Conservation (phyloP, 140 eudicot genomes). For the Ambrosia hybrid region DNA sequence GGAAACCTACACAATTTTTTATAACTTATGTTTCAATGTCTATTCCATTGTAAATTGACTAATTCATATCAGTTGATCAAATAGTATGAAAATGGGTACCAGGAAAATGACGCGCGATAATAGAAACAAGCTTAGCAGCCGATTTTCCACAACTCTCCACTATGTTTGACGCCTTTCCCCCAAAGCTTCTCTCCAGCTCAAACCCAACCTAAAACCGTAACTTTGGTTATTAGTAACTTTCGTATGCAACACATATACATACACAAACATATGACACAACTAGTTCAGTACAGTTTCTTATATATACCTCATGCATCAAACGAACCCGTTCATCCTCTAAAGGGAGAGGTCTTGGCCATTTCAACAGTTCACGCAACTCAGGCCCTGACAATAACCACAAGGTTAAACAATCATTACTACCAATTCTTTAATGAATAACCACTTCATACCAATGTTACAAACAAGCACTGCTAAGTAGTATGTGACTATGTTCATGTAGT, state of each 20-base stretch:
- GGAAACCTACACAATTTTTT: constrained; percentile 58
- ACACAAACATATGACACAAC: background rate
- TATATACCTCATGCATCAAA: constrained; percentile 76
- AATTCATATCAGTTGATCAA: background rate
- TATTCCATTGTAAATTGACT: background rate
- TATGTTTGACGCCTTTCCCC: constrained; percentile 82
- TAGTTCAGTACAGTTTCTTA: background rate
- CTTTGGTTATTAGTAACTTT: constrained; percentile 5
- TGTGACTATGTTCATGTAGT: no score
- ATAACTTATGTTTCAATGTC: background rate
- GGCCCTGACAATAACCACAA: constrained; percentile 58
- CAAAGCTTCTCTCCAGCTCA: constrained; percentile 80
- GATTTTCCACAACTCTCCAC: constrained; percentile 75
- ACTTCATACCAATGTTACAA: background rate
- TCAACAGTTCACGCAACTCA: constrained; percentile 67
- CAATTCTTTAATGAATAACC: constrained; percentile 1
- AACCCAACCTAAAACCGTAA: constrained; percentile 61
- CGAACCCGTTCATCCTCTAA: constrained; percentile 93
- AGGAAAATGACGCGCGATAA: constrained; percentile 77
- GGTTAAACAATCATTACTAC: background rate
- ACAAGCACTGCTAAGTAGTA: background rate
- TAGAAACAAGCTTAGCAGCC: constrained; percentile 76
- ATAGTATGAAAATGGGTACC: constrained; percentile 42
- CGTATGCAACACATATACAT: background rate
- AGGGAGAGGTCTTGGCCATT: constrained; percentile 95